These are phyloP conservation scores for Candida nitratophila DNA, from an alignment of 805 yeast species.

Conservation along the genomic window DNA sequence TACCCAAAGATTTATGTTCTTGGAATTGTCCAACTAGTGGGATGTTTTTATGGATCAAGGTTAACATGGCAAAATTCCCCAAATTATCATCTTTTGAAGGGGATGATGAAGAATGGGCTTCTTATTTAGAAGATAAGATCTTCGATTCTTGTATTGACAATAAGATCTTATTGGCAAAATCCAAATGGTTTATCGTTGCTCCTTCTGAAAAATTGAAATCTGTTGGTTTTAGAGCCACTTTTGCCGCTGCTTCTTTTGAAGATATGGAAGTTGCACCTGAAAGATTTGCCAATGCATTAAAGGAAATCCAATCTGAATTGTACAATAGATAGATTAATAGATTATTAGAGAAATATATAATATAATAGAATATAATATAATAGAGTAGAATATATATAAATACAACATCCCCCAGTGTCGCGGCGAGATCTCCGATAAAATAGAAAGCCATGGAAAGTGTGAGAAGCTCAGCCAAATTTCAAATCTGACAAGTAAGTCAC, in stretches of 20 bases:
- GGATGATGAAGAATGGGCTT: constrained; percentile 24
- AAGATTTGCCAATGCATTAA: constrained; percentile 20
- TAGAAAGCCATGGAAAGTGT: too few relatives aligned
- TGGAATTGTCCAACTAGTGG: constrained; percentile 38
- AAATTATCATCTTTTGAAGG: constrained; percentile 29
- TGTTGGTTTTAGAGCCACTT: constrained; percentile 27
- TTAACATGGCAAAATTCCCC: constrained; percentile 31
- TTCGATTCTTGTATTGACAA: constrained; percentile 17
- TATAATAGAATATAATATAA: too few relatives aligned
- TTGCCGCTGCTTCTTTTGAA: constrained; percentile 20
- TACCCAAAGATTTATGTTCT: constrained; percentile 36
- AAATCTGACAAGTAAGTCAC: too few relatives aligned
- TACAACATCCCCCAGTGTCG: too few relatives aligned
- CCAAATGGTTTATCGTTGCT: constrained; percentile 27
- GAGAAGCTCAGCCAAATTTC: too few relatives aligned
- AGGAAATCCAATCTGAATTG: constrained; percentile 7
- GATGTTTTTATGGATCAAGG: constrained; percentile 35
- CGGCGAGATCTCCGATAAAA: too few relatives aligned
- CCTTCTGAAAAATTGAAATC: constrained; percentile 3
- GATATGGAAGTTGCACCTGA: constrained; percentile 18
- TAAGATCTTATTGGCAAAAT: constrained; percentile 24
- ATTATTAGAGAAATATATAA: too few relatives aligned
- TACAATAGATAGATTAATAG: constrained; percentile 1
- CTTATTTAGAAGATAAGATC: constrained; percentile 23
- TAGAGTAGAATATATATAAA: too few relatives aligned